Evolutionary conservation across 371 early-diverging fungal species (phyloP).

Genomic region (Syncephalastrum sp.): DNA sequence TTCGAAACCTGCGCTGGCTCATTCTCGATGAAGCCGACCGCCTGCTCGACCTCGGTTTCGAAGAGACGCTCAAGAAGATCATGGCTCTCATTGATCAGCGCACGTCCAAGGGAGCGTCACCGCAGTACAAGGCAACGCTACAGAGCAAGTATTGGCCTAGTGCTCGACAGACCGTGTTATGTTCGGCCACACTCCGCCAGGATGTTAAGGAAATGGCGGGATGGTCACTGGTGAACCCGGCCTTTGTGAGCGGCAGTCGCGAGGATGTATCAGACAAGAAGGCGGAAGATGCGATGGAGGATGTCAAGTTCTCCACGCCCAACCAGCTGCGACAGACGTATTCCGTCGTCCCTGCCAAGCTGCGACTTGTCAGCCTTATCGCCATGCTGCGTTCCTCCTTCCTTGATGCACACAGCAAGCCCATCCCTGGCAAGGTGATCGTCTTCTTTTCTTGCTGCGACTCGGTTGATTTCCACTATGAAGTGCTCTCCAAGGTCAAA

Average conservation of each 20-base stretch:
- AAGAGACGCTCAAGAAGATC: constrained; percentile 88
- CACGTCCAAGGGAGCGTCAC: constrained; percentile 15
- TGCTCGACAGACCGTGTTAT: constrained; percentile 81
- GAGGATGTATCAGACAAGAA: constrained; percentile 2
- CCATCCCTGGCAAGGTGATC: constrained; percentile 63
- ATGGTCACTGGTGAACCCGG: constrained; percentile 70
- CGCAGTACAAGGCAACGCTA: constrained; percentile 21
- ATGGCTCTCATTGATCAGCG: constrained; percentile 64
- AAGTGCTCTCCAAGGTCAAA: constrained; percentile 64
- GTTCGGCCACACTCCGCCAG: constrained; percentile 90
- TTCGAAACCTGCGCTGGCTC: constrained; percentile 80
- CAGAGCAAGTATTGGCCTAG: constrained; percentile 57
- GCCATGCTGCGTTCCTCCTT: constrained; percentile 65
- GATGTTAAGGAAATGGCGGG: constrained; percentile 85
- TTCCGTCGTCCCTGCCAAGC: constrained; percentile 84
- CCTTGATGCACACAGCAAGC: constrained; percentile 42
- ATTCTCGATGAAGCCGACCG: constrained; percentile 99
- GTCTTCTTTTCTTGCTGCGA: constrained; percentile 92
- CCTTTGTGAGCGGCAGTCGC: constrained; percentile 56
- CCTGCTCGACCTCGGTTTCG: constrained; percentile 95
- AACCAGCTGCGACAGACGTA: constrained; percentile 85
- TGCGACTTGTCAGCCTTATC: constrained; percentile 83
- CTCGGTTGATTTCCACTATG: constrained; percentile 90
- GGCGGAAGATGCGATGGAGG: constrained; percentile 9
- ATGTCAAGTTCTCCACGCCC: constrained; percentile 62